These are phyloP conservation scores for Colletotrichum cuscutae DNA, from an alignment of 2,329 filamentous ascomycete genomes.

Conservation along the genomic window DNA sequence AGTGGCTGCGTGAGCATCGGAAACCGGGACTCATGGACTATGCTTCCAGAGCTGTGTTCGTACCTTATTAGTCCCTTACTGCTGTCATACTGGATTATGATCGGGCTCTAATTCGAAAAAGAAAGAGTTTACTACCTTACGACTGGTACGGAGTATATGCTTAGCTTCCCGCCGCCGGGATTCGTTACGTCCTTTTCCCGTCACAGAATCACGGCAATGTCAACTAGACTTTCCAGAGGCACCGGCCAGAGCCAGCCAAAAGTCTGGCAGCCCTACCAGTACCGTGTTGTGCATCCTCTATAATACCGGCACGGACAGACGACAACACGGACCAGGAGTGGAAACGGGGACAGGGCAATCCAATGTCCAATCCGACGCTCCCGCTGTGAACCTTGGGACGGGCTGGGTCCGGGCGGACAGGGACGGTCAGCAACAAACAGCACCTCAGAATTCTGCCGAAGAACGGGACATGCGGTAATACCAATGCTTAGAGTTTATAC, in stretches of 20 bases:
- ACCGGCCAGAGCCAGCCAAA: background rate
- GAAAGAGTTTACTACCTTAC: background rate
- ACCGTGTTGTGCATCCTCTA: background rate
- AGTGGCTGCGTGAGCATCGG: background rate
- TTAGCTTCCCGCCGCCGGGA: background rate
- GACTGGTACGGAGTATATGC: background rate
- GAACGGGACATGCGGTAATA: background rate
- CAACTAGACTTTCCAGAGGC: background rate
- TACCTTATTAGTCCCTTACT: background rate
- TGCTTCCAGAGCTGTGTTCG: background rate
- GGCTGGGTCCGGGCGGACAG: background rate
- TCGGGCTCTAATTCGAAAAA: slow-evolving; percentile 5
- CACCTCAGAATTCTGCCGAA: background rate
- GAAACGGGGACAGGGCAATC: background rate
- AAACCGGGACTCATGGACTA: background rate
- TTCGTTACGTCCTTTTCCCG: slow-evolving; percentile 14
- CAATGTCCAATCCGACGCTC: slow-evolving; percentile 12
- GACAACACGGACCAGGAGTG: background rate
- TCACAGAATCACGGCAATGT: slow-evolving; percentile 14
- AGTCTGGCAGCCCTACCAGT: slow-evolving; percentile 20
- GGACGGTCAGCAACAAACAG: slow-evolving; percentile 16
- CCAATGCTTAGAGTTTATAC: slow-evolving; percentile 5
- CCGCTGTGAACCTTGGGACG: slow-evolving; percentile 23
- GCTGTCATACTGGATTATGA: background rate
- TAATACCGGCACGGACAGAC: background rate